These are phyloP conservation scores for Oryza meridionalis DNA, from an alignment of 176 grass and related monocot species.

Conservation along the genomic window DNA sequence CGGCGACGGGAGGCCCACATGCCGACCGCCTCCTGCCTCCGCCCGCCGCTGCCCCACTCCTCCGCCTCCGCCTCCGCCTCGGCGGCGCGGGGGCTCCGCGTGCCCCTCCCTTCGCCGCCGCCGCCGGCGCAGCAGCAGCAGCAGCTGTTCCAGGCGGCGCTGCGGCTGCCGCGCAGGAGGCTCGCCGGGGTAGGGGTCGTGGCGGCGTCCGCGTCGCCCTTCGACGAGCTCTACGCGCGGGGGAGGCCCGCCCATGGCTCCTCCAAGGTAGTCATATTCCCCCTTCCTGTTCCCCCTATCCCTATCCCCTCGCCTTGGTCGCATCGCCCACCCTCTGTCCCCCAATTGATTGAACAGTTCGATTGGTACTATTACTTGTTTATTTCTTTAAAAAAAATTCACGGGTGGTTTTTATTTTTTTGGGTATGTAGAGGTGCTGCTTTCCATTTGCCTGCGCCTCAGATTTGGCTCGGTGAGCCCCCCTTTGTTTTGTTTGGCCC, in stretches of 20 bases:
- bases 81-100: constrained; percentile 25
- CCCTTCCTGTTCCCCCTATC: neutral
- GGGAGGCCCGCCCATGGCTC: constrained; percentile 37
- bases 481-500: too few relatives aligned
- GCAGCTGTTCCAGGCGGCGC: constrained; percentile 11
- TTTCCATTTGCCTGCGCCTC: neutral
- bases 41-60: constrained; percentile 36
- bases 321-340: neutral
- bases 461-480: neutral
- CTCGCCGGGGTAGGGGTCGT: constrained; percentile 39
- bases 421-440: neutral
- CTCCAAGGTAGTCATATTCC: constrained; percentile 52
- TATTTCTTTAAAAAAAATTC: neutral
- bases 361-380: neutral
- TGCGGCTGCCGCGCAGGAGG: constrained; percentile 34
- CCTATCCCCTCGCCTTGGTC: constrained; percentile 27
- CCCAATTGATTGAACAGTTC: neutral
- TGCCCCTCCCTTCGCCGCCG: neutral
- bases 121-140: neutral
- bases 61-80: neutral
- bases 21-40: constrained; percentile 53
- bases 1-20: constrained; percentile 33
- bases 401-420: neutral
- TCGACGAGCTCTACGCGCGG: constrained; percentile 68
- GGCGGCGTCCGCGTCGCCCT: constrained; percentile 66